Percentiles rank a stretch among this genome's conserved stretches.
phyloP scores from a whole-genome alignment of 2,329 filamentous ascomycete species.

The Fusarium brachygibbosum region DNA sequence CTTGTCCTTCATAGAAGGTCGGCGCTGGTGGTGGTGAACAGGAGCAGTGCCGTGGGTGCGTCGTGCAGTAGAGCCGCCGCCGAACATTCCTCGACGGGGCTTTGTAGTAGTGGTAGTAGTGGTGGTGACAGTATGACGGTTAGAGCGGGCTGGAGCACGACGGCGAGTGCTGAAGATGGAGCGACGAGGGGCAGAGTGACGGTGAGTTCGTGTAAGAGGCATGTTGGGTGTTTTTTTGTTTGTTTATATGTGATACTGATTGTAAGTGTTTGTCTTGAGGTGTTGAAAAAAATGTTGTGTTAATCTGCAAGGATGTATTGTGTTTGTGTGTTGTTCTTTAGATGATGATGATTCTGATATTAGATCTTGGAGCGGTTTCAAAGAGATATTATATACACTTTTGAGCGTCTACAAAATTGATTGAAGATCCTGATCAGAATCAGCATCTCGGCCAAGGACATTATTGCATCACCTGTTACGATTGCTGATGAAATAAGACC shows the following conservation, averaged over 20 bases:
- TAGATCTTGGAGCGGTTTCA: neutral
- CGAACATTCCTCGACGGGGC: conserved; percentile 60
- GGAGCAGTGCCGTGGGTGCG: conserved; percentile 51
- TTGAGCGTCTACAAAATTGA: neutral
- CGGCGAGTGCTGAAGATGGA: conserved; percentile 47
- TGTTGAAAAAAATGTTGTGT: neutral
- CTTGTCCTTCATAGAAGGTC: conserved; percentile 80
- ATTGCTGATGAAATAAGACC: conserved; percentile 33
- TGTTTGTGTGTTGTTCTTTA: conserved; percentile 25
- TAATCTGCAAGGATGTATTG: conserved; percentile 12
- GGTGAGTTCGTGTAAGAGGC: conserved; percentile 50
- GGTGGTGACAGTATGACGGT: conserved; percentile 50
- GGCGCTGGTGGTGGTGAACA: conserved; percentile 75
- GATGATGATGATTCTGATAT: neutral
- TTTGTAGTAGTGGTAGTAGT: conserved; percentile 57
- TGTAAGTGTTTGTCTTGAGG: neutral
- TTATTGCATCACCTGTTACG: conserved; percentile 43
- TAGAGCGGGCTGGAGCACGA: conserved; percentile 44
- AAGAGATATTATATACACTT: conserved; percentile 34
- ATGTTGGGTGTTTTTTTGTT: conserved; percentile 46
- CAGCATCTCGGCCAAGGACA: conserved; percentile 8
- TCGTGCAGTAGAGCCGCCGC: conserved; percentile 56
- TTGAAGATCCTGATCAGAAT: neutral
- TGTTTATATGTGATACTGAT: neutral
- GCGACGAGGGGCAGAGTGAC: conserved; percentile 47